Evolutionary conservation across 495 filamentous ascomycete genomes (phyloP).

Genomic region (Trichoderma asperelloides): DNA sequence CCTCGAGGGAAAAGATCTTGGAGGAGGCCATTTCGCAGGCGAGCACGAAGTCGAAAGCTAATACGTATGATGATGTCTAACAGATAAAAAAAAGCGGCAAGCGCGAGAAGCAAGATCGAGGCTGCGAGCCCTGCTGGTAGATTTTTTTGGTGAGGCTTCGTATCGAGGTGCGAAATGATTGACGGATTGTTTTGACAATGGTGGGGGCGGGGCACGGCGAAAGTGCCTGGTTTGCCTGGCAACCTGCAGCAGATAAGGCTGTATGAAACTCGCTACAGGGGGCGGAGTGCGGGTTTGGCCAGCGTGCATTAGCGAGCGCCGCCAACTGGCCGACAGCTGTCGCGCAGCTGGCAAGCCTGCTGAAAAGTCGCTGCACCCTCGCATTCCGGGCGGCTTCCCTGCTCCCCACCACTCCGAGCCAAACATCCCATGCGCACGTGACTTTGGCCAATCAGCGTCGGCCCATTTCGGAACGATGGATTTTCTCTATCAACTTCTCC

Average conservation of each 20-base stretch:
- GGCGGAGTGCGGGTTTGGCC: neutral
- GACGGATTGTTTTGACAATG: slow-evolving; percentile 5
- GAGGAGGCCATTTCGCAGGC: slow-evolving; percentile 32
- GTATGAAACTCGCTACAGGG: neutral
- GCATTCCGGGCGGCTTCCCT: neutral
- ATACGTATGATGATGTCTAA: neutral
- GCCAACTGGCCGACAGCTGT: neutral
- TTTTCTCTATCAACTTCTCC: slow-evolving; percentile 9
- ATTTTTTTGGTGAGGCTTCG: neutral
- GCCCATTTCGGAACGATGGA: slow-evolving; percentile 11
- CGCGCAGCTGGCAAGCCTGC: neutral
- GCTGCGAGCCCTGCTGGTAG: neutral
- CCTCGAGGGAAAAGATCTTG: slow-evolving; percentile 75
- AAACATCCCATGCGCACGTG: slow-evolving; percentile 11
- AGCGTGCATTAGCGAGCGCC: neutral
- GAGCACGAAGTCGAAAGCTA: neutral
- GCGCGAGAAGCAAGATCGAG: neutral
- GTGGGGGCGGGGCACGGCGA: neutral
- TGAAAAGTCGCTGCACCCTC: neutral
- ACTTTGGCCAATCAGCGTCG: slow-evolving; percentile 10
- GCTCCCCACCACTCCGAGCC: neutral
- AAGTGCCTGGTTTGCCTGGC: neutral
- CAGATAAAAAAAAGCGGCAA: neutral
- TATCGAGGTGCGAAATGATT: neutral
- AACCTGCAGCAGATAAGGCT: slow-evolving; percentile 1